Percentiles rank a stretch among this genome's conserved stretches.
phyloP scores from a whole-genome alignment of 139 green algal species.

The Yamagishiella unicocca region DNA sequence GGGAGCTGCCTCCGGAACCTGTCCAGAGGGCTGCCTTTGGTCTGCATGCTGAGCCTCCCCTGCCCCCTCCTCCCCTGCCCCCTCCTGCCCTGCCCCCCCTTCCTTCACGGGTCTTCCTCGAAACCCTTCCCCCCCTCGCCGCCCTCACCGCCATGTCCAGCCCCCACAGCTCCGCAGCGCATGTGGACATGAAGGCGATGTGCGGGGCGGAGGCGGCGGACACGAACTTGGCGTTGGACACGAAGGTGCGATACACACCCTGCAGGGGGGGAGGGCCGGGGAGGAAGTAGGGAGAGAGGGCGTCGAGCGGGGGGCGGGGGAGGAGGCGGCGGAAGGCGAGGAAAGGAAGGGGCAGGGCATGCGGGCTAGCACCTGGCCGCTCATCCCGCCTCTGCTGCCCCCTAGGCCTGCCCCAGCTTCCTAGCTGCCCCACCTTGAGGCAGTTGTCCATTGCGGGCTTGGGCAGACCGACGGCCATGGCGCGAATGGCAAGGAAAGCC shows the following conservation, averaged over 20 bases:
- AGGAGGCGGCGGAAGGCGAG: background rate
- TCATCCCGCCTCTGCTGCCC: background rate
- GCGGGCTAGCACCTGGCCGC: background rate
- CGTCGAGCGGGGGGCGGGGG: background rate
- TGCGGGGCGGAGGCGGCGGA: conserved; percentile 75
- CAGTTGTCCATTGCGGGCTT: conserved; percentile 73
- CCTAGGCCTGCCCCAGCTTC: background rate
- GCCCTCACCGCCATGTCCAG: conserved; percentile 69
- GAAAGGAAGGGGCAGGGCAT: background rate
- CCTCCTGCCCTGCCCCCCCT: background rate
- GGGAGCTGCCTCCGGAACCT: too few species aligned
- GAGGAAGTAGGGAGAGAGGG: background rate
- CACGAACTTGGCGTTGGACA: conserved; percentile 91
- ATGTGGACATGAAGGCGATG: conserved; percentile 91
- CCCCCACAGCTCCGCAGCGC: conserved; percentile 88
- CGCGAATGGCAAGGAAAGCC: conserved; percentile 89
- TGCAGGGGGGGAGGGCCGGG: background rate
- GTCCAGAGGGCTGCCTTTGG: too few species aligned
- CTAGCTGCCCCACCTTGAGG: conserved; percentile 69
- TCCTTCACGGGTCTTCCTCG: background rate
- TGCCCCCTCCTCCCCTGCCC: background rate
- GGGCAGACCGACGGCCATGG: conserved; percentile 79
- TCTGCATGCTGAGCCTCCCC: too few species aligned
- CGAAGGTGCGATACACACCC: conserved; percentile 82
- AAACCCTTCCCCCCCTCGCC: background rate